Conservation (phyloP, 441 rosid species). For the Erodium moschatum region DNA sequence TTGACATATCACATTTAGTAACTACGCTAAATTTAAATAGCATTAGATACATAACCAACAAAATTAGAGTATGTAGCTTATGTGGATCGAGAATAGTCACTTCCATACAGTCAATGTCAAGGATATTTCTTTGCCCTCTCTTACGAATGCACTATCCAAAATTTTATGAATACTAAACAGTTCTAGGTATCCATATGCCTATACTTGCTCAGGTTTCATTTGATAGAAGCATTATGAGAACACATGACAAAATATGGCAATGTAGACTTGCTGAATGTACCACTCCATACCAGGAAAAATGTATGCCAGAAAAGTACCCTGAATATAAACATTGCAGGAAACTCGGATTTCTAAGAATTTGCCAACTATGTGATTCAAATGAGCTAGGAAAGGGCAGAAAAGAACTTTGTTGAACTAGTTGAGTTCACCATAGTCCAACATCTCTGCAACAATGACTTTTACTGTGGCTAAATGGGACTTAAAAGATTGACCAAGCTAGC, state of each 20-base stretch:
- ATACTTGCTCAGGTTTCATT: not conserved
- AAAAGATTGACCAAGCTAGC: not conserved
- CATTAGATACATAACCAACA: conserved; percentile 6
- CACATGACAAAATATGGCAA: no score
- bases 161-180: conserved; percentile 1
- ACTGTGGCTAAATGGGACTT: not conserved
- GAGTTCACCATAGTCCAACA: not conserved
- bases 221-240: not conserved
- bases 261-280: no score
- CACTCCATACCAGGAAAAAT: not conserved
- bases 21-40: not conserved
- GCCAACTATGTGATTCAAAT: not conserved
- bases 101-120: not conserved
- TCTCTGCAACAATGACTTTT: not conserved
- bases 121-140: not conserved
- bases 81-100: not conserved
- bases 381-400: not conserved
- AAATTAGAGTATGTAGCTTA: not conserved
- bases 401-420: not conserved
- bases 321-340: not conserved
- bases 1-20: conserved; percentile 13
- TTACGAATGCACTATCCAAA: not conserved
- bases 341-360: not conserved
- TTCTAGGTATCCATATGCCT: not conserved
- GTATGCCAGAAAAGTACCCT: not conserved